Evolutionary conservation across 2,329 filamentous ascomycete genomes (phyloP).

Genomic region (Sarocladium oryzae): DNA sequence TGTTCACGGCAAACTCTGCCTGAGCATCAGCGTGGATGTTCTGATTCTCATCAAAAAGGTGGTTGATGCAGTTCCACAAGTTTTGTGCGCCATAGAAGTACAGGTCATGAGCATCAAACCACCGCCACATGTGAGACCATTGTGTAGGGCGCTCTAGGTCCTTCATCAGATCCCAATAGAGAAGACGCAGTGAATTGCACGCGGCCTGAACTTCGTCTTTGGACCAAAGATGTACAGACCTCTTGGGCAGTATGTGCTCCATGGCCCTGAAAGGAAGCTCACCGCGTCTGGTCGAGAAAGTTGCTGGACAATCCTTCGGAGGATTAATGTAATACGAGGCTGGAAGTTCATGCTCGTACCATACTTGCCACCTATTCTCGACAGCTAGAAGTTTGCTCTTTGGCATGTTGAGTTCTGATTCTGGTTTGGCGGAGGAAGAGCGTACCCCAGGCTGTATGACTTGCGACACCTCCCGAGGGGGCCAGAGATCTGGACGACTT

Average conservation of each 20-base stretch:
- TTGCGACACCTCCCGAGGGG: not conserved
- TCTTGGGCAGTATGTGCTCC: slow-evolving; percentile 20
- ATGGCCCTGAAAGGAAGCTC: slow-evolving; percentile 22
- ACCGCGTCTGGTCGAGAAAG: slow-evolving; percentile 33
- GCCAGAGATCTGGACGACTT: slow-evolving; percentile 9
- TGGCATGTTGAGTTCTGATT: too few relatives aligned
- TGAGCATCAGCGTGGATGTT: slow-evolving; percentile 20
- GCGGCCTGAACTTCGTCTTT: slow-evolving; percentile 30
- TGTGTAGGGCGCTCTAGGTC: slow-evolving; percentile 22
- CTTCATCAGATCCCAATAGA: slow-evolving; percentile 29
- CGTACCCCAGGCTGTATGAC: not conserved
- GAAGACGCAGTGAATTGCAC: slow-evolving; percentile 32
- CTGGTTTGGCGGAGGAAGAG: too few relatives aligned
- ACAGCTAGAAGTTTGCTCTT: too few relatives aligned
- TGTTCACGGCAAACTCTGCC: slow-evolving; percentile 17
- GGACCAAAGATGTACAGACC: slow-evolving; percentile 30
- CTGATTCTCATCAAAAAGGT: slow-evolving; percentile 33
- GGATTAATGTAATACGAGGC: slow-evolving; percentile 31
- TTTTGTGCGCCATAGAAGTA: slow-evolving; percentile 42
- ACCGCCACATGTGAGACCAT: slow-evolving; percentile 38
- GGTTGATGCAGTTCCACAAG: slow-evolving; percentile 38
- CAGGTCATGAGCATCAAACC: slow-evolving; percentile 42
- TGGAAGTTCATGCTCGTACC: slow-evolving; percentile 30
- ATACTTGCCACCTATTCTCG: too few relatives aligned
- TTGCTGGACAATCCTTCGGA: slow-evolving; percentile 22